Conservation (phyloP, 345 rosid genomes). For the Melaleuca alternifolia region DNA sequence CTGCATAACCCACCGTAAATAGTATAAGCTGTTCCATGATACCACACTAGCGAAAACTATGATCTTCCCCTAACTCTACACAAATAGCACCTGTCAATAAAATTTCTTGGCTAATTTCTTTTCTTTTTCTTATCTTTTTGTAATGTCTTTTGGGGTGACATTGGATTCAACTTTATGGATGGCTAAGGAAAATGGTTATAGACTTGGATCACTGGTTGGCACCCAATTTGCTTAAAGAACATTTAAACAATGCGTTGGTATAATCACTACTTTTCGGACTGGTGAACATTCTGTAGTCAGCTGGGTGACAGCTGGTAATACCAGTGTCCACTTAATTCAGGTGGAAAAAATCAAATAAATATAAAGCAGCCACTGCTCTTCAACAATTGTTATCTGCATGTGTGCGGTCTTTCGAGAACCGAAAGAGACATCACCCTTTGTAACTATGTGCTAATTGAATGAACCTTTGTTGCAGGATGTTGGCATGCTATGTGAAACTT, state of each 20-base stretch:
- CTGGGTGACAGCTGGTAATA: not conserved
- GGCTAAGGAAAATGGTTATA: not conserved
- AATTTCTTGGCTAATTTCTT: not conserved
- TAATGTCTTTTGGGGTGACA: not conserved
- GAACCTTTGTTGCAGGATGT: conserved; percentile 42
- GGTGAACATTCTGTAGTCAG: not conserved
- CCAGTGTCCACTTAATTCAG: not conserved
- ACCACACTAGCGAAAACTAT: not conserved
- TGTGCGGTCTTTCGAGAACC: not conserved
- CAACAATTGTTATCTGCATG: not conserved
- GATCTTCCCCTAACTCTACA: not conserved
- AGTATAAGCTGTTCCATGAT: not conserved
- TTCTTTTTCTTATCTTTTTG: not conserved
- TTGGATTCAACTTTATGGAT: not conserved
- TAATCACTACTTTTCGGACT: not conserved
- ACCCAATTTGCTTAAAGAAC: not conserved
- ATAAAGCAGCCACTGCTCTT: not conserved
- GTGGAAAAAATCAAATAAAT: not conserved
- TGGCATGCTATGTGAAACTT: conserved; percentile 55
- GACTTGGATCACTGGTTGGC: not conserved
- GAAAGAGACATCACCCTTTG: not conserved
- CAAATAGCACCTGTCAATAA: not conserved
- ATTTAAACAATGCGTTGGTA: not conserved
- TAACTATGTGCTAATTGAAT: not conserved
- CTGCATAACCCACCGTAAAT: not conserved